Conservation (phyloP, 768 basidiomycete genomes). For the Boletus rubroflammeus region DNA sequence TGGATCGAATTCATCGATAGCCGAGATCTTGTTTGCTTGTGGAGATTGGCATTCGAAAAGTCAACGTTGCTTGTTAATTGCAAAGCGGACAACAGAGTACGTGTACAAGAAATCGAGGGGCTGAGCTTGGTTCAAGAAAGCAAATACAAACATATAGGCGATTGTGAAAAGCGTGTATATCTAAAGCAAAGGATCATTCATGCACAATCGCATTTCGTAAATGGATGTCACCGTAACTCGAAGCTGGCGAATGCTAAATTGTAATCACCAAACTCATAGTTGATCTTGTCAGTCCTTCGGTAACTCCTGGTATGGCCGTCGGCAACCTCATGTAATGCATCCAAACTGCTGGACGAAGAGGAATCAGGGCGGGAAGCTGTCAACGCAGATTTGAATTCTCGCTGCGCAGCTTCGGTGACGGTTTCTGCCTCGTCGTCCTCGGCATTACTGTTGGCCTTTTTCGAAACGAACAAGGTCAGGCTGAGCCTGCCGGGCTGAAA, state of each 20-base stretch:
- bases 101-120: conserved; percentile 14
- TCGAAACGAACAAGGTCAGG: conserved; percentile 89
- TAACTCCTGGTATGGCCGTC: conserved; percentile 42
- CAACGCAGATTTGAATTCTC: conserved; percentile 67
- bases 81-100: conserved; percentile 15
- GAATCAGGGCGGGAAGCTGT: conserved; percentile 29
- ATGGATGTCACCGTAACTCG: conserved; percentile 44
- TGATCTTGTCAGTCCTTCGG: conserved; percentile 91
- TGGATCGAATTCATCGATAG: background rate
- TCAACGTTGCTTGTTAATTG: conserved; percentile 19
- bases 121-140: conserved; percentile 6
- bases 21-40: background rate
- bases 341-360: conserved; percentile 19
- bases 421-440: conserved; percentile 48
- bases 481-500: conserved; percentile 86
- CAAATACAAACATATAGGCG: conserved; percentile 15
- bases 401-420: conserved; percentile 69
- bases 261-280: conserved; percentile 95
- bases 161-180: conserved; percentile 15
- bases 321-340: conserved; percentile 12
- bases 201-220: conserved; percentile 10
- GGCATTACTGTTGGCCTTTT: conserved; percentile 42
- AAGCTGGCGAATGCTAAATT: conserved; percentile 89
- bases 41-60: conserved; percentile 2
- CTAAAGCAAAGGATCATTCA: conserved; percentile 22